These are phyloP conservation scores for Parmelia sp. DNA, from an alignment of 495 filamentous ascomycete genomes.

Conservation along the genomic window DNA sequence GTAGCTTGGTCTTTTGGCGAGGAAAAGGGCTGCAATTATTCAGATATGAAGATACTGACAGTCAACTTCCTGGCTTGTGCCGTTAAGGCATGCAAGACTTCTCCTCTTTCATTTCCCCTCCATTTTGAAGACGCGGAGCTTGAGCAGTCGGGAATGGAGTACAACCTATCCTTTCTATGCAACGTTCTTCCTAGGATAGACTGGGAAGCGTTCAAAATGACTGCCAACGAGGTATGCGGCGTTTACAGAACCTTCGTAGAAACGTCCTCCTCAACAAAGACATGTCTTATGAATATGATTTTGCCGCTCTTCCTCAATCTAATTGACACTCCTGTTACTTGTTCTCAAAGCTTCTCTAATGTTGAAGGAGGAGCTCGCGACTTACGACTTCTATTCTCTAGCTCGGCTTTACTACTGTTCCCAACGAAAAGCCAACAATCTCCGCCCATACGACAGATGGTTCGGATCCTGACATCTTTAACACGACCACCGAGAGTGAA, in stretches of 20 bases:
- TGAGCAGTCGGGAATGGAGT: slow-evolving; percentile 68
- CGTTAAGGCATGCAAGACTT: slow-evolving; percentile 83
- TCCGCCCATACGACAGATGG: slow-evolving; percentile 12
- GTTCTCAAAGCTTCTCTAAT: not conserved
- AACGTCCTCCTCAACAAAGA: not conserved
- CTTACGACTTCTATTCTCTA: slow-evolving; percentile 26
- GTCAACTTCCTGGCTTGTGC: slow-evolving; percentile 97
- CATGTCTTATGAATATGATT: not conserved
- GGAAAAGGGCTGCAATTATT: not conserved
- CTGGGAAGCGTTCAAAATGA: slow-evolving; percentile 69
- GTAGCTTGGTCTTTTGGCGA: not conserved
- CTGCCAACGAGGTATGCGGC: slow-evolving; percentile 67
- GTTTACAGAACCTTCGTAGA: not conserved
- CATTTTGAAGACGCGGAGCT: slow-evolving; percentile 89
- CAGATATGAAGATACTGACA: slow-evolving; percentile 84
- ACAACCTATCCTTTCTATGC: slow-evolving; percentile 68
- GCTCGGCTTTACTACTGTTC: slow-evolving; percentile 79
- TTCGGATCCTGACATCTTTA: not conserved
- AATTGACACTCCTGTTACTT: not conserved
- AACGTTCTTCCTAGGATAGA: slow-evolving; percentile 85
- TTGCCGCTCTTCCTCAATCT: not conserved
- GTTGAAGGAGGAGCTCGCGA: not conserved
- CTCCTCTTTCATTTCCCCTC: slow-evolving; percentile 70
- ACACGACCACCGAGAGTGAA: slow-evolving; percentile 38
- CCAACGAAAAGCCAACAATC: slow-evolving; percentile 41